Conservation (phyloP, 1,139 yeast genomes). For the Hemisphaericaspora xylofermentans region DNA sequence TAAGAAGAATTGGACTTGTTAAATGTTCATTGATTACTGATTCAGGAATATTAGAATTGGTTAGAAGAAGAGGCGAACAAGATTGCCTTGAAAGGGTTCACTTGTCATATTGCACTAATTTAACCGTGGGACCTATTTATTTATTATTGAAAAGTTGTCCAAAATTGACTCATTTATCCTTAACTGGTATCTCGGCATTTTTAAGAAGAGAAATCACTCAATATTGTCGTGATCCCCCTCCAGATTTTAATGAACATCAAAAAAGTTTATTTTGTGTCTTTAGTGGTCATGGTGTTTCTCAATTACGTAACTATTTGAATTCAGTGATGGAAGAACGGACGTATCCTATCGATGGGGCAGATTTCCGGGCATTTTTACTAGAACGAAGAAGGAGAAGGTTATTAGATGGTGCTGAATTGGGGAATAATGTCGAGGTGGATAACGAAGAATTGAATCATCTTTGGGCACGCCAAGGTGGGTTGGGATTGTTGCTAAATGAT, state of each 20-base stretch:
- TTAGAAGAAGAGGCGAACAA: conserved; percentile 67
- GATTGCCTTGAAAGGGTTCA: conserved; percentile 90
- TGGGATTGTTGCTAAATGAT: conserved; percentile 1
- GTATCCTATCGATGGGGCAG: conserved; percentile 41
- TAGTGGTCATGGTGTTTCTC: conserved; percentile 84
- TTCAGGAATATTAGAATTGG: conserved; percentile 76
- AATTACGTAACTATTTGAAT: conserved; percentile 61
- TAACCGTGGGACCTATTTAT: conserved; percentile 71
- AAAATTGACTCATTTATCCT: conserved; percentile 78
- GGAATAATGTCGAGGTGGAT: conserved; percentile 3
- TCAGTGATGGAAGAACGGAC: conserved; percentile 46
- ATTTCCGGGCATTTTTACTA: conserved; percentile 33
- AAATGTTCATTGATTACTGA: conserved; percentile 89
- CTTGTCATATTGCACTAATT: conserved; percentile 82
- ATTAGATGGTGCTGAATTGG: conserved; percentile 32
- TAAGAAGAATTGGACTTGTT: conserved; percentile 89
- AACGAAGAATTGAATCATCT: conserved; percentile 4
- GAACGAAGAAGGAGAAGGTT: conserved; percentile 33
- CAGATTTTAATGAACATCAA: conserved; percentile 87
- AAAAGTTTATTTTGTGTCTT: conserved; percentile 88
- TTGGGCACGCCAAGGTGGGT: conserved; percentile 12
- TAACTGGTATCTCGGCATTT: conserved; percentile 89
- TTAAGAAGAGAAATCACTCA: conserved; percentile 80
- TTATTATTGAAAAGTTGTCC: conserved; percentile 79
- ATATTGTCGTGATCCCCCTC: conserved; percentile 93